Percentiles rank a stretch among this genome's conserved stretches.
These are phyloP conservation scores for Ampelocalamus luodianensis DNA, from an alignment of 176 grass and related monocot genomes.

Conservation along the genomic window DNA sequence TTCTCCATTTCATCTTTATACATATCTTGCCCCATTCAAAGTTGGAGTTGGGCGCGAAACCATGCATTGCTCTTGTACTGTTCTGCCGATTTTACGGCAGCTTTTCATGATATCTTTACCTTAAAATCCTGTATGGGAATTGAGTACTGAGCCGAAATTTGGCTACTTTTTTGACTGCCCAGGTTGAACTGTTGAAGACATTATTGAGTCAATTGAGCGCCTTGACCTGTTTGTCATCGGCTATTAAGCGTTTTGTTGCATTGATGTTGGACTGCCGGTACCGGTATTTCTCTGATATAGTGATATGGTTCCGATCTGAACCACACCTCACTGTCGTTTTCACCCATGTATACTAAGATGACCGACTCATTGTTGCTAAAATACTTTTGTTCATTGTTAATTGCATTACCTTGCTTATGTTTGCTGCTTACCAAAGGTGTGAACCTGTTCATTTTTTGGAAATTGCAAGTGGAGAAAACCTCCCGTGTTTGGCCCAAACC, in stretches of 20 bases:
- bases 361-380: not conserved
- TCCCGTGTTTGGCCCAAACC: constrained; percentile 34
- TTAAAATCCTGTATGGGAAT: not conserved
- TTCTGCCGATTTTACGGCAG: constrained; percentile 1
- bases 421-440: not conserved
- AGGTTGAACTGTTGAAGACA: not conserved
- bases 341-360: not conserved
- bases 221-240: not conserved
- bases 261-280: not conserved
- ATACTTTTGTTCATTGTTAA: not conserved
- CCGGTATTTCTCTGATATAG: not conserved
- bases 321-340: not conserved
- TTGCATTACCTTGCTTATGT: not conserved
- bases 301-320: not conserved
- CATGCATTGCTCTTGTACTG: not conserved
- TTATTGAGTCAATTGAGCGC: not conserved
- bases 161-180: not conserved
- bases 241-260: not conserved
- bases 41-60: not conserved
- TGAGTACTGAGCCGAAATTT: not conserved
- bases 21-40: not conserved
- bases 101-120: not conserved
- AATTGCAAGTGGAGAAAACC: not conserved
- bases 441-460: not conserved
- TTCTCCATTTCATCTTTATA: not conserved